A percentile compares a stretch with the other conserved stretches of the same genome.
Conservation (phyloP, 306 rosid species). For the Argentina anserina region DNA sequence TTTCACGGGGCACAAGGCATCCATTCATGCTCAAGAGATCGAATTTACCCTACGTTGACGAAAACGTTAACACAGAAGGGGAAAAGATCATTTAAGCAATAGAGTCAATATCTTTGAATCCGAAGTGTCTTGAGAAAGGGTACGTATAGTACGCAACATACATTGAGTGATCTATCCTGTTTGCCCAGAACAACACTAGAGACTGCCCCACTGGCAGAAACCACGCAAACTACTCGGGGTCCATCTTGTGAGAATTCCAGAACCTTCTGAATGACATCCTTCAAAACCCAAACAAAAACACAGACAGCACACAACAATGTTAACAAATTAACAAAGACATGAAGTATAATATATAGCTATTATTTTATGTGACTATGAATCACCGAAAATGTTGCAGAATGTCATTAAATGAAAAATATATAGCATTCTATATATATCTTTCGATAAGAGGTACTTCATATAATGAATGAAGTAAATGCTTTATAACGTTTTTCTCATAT, state of each 20-base stretch:
- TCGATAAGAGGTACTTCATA: not conserved
- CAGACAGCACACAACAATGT: conserved; percentile 10
- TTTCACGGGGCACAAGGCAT: conserved; percentile 66
- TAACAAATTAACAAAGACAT: too few relatives aligned
- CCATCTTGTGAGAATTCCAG: conserved; percentile 72
- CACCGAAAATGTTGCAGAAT: too few relatives aligned
- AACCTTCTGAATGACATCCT: conserved; percentile 77
- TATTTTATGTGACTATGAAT: too few relatives aligned
- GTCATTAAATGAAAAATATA: too few relatives aligned
- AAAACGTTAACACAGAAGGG: too few relatives aligned
- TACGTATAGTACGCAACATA: conserved; percentile 24
- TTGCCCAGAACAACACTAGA: conserved; percentile 65
- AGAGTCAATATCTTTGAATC: too few relatives aligned
- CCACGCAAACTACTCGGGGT: conserved; percentile 75
- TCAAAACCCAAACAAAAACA: conserved; percentile 23
- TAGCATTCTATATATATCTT: too few relatives aligned
- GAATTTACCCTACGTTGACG: conserved; percentile 84
- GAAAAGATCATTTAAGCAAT: too few relatives aligned
- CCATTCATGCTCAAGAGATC: conserved; percentile 76
- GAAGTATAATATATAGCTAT: too few relatives aligned
- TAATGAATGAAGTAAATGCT: not conserved
- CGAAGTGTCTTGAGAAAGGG: not conserved
- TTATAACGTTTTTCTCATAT: too few relatives aligned
- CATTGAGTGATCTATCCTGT: conserved; percentile 74
- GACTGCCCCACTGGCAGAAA: conserved; percentile 72